Percentiles rank a stretch among this genome's conserved stretches.
Evolutionary conservation across 495 filamentous ascomycete genomes (phyloP).

Genomic region (Neurospora sp.): DNA sequence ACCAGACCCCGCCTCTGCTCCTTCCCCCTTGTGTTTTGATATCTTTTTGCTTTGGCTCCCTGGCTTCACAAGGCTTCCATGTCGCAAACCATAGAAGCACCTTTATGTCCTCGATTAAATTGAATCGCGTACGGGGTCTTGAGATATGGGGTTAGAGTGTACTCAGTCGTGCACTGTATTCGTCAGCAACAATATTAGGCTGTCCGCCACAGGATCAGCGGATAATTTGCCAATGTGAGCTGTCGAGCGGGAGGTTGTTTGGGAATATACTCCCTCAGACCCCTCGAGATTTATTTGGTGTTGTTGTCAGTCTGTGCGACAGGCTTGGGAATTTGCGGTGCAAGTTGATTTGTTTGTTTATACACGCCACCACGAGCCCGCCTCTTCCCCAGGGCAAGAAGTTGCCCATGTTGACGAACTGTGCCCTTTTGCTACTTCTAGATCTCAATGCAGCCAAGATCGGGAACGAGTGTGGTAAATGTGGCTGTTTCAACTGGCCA

Average conservation of each 20-base stretch:
- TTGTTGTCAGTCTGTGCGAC: background rate
- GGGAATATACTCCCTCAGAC: background rate
- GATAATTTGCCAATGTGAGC: background rate
- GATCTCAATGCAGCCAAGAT: background rate
- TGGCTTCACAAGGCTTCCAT: background rate
- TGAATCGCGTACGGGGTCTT: background rate
- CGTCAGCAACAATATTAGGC: background rate
- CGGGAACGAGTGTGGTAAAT: background rate
- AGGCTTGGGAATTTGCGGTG: background rate
- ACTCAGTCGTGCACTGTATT: background rate
- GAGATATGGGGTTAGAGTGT: background rate
- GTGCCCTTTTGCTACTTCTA: background rate
- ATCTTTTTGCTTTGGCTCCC: background rate
- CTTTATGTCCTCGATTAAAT: background rate
- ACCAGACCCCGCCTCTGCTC: background rate
- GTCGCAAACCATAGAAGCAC: background rate
- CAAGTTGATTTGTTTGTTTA: background rate
- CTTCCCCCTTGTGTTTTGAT: background rate
- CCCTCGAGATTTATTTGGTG: background rate
- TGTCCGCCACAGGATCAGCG: background rate
- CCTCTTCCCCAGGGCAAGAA: background rate
- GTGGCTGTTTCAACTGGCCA: constrained; percentile 4
- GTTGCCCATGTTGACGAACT: background rate
- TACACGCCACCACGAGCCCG: background rate
- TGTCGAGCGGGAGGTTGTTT: background rate